Conservation (phyloP, 768 basidiomycete genomes). For the Kwoniella sp. region DNA sequence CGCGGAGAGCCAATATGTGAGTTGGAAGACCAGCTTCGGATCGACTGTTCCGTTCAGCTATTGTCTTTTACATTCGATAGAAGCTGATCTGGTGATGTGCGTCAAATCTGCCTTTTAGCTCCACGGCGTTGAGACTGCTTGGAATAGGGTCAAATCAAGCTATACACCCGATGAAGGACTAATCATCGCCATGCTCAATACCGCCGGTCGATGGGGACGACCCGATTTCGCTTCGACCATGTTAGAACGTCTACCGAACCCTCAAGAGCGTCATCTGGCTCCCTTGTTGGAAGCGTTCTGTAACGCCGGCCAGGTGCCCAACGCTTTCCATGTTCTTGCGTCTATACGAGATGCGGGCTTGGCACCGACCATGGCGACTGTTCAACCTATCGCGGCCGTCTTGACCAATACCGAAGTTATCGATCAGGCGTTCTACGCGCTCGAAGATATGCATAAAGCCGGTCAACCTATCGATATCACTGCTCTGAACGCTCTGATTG, state of each 20-base stretch:
- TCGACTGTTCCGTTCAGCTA: no score
- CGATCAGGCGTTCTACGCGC: constrained; percentile 66
- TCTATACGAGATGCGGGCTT: constrained; percentile 65
- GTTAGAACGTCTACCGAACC: constrained; percentile 64
- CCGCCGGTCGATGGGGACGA: constrained; percentile 72
- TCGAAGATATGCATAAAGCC: constrained; percentile 65
- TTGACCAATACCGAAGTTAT: constrained; percentile 62
- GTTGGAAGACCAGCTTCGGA: no score
- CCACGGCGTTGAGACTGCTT: constrained; percentile 67
- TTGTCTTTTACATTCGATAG: no score
- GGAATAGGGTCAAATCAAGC: constrained; percentile 64
- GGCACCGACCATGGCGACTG: constrained; percentile 61
- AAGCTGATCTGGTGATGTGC: background rate
- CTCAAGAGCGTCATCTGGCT: constrained; percentile 74
- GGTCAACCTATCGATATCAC: constrained; percentile 63
- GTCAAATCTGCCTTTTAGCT: constrained; percentile 58
- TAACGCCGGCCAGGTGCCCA: constrained; percentile 62
- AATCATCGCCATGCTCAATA: constrained; percentile 68
- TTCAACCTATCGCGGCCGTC: constrained; percentile 61
- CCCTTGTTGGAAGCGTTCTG: constrained; percentile 75
- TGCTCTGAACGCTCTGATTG: constrained; percentile 69
- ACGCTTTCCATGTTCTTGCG: constrained; percentile 66
- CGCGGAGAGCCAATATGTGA: constrained; percentile 69
- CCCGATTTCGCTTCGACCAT: constrained; percentile 70
- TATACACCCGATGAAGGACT: constrained; percentile 74